Base-by-base conservation (phyloP, 2,329 filamentous ascomycete genomes). In the Cercospora beticola region DNA sequence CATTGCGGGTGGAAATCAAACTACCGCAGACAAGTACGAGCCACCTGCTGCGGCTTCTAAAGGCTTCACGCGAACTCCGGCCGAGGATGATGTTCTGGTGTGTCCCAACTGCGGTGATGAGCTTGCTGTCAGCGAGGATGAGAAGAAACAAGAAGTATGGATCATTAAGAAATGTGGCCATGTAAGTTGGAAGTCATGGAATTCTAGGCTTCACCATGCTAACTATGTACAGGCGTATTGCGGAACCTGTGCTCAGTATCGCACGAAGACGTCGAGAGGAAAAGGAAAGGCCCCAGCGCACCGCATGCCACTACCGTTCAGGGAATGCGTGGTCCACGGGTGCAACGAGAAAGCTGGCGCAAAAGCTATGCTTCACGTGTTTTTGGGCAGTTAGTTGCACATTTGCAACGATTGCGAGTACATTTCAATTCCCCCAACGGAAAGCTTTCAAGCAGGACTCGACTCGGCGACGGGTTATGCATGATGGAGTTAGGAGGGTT, bases 151-250 rank as follows among this genome's bases (percentile, higher is more conserved):
- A 76, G 91, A 97, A 75, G 94, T 98, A 70, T 98, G 94, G 93
- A 90, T 95, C 0, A 86, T 95, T 40, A 97, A 94, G 80, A 86
- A 86, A 62, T 99, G 95, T 78, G 95, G 95, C 72, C 95, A 99
- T 82, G 95, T 98, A 86, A 79, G 87, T 84, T 33, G 3, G 18
- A 12, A 16, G 23, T 56, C 10, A 18, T 62, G 12, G 23, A 68
- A 26, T 28, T 12, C 46, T 21, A 67, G 56, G 30, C 7, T 28
- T 33, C 58, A 31, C 33, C 23, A 8, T 57, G 61, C 73, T 67
- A 23, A 74, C 56, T 40, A 30, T 16, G 21, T 52, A 16, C 64
- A 86, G 84, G 83, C 84, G 2, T 87, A 87, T 70, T 87, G 85
- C 72, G 85, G 85, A 62, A 79, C 81, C 66, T 87, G 85, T 73